Base-by-base conservation (phyloP, 1,284 basidiomycete genomes). In the Pyrrhoderma lamaoense region DNA sequence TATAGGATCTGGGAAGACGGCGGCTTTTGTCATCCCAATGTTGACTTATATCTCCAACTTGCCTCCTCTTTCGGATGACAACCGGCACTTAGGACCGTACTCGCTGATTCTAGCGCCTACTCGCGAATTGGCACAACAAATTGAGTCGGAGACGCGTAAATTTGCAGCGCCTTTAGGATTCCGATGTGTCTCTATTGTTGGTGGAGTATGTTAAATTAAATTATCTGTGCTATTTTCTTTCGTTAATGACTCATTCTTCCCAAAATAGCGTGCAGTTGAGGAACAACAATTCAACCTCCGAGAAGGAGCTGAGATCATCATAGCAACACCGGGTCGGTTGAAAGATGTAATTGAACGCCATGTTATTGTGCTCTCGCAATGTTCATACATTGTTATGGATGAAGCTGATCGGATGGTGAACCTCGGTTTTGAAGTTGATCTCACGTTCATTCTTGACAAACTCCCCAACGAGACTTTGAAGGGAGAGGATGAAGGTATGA, bases 351-450 rank as follows among this genome's bases (percentile, higher is more conserved):
- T 99, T 55, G 95, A 99, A 69, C 82, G 93, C 44, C 92, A 91
- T 65, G 91, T 98, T 45, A 76, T 99, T 34, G 94, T 99, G 35
- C 79, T 99, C 46, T 87, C 87, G 3, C 95, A 99, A 69, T 98
- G 95, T 68, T 90, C 90, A 1, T 99, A 98, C 64, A 85, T 99
- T 48, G 94, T 99, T 57, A 95, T 99, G 93, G 96, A 99, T 67
- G 95, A 99, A 73, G 96, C 96, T 16, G 95, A 99, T 67, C 82
- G 94, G 51, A 98, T 99, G 95, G 93, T 99, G 52, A 86, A 96
- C 63, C 82, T 99, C 27, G 96, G 96, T 8, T 99, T 98, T 67
- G 96, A 99, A 67, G 80, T 79, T 13, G 93, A 95, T 64, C 72
- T 99, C 47, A 93, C 89, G 37, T 97, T 92, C 65, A 99, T 99